Conservation (phyloP, 495 filamentous ascomycete species). For the Alectoria sarmentosa region DNA sequence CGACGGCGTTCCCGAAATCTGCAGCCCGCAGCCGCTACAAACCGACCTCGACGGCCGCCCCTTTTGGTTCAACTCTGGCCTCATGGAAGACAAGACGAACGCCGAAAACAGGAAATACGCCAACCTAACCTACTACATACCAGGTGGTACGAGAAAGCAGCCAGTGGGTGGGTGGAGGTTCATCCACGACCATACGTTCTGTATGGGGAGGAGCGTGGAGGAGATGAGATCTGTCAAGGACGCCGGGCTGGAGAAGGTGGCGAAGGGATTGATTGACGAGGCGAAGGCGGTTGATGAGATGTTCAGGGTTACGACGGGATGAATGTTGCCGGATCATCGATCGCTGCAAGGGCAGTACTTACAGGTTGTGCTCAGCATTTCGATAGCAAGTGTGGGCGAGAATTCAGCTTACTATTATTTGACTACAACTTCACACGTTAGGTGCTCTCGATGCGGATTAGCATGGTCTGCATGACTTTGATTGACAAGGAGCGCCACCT, state of each 20-base stretch:
- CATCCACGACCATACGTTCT: neutral
- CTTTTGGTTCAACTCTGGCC: conserved; percentile 30
- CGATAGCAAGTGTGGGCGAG: neutral
- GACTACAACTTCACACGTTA: no score
- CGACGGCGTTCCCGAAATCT: conserved; percentile 23
- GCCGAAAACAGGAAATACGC: neutral
- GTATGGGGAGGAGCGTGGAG: neutral
- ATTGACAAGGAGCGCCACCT: no score
- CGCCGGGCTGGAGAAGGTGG: conserved; percentile 2
- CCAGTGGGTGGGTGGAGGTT: conserved; percentile 3
- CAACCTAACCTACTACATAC: neutral
- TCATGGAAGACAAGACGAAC: conserved; percentile 8
- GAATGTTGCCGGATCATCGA: neutral
- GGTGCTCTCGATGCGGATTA: no score
- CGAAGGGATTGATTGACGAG: neutral
- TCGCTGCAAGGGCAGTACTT: neutral
- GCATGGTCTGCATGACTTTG: no score
- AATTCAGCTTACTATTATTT: no score
- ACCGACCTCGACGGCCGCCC: conserved; percentile 25
- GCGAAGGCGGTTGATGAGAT: neutral
- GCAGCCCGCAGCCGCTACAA: conserved; percentile 29
- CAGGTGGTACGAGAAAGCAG: neutral
- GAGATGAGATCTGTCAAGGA: neutral
- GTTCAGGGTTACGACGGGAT: neutral
- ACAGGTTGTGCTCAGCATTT: neutral